These are phyloP conservation scores for Verticillium klebahnii DNA, from an alignment of 2,329 filamentous ascomycete species.

Conservation along the genomic window DNA sequence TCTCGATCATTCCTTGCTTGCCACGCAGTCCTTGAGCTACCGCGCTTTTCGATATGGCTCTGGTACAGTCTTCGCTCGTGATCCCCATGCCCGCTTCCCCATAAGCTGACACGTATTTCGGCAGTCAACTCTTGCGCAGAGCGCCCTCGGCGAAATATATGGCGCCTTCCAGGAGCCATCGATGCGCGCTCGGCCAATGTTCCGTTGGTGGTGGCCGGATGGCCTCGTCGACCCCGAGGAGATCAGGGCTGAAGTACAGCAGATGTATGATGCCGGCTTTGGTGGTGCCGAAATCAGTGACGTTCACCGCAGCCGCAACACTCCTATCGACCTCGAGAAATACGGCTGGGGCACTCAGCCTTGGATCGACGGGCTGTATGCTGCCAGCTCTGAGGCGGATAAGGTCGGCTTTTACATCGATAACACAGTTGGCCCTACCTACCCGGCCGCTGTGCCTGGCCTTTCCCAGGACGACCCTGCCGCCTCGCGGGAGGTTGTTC, in stretches of 20 bases:
- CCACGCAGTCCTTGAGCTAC: background rate
- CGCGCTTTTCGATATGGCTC: background rate
- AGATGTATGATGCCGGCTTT: slow-evolving; percentile 8
- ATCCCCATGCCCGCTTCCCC: background rate
- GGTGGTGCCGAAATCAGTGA: slow-evolving; percentile 9
- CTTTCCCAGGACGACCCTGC: slow-evolving; percentile 4
- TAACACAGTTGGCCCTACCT: slow-evolving; percentile 6
- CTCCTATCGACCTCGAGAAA: slow-evolving; percentile 2
- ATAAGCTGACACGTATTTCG: background rate
- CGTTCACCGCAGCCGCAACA: slow-evolving; percentile 5
- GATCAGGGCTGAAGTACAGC: slow-evolving; percentile 6
- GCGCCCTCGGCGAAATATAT: background rate
- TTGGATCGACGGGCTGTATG: slow-evolving; percentile 6
- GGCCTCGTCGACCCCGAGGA: slow-evolving; percentile 8
- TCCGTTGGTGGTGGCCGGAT: slow-evolving; percentile 10
- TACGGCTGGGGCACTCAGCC: slow-evolving; percentile 7
- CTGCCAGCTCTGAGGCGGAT: slow-evolving; percentile 2
- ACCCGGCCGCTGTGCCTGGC: slow-evolving; percentile 6
- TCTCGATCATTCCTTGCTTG: background rate
- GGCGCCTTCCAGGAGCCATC: slow-evolving; percentile 4
- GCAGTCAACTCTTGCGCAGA: slow-evolving; percentile 1
- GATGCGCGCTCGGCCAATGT: slow-evolving; percentile 6
- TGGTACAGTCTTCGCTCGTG: background rate
- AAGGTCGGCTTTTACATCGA: slow-evolving; percentile 7
- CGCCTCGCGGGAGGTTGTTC: slow-evolving; percentile 2